These are phyloP conservation scores for Laburnicola sp. DNA, from an alignment of 2,329 filamentous ascomycete genomes.

Conservation along the genomic window DNA sequence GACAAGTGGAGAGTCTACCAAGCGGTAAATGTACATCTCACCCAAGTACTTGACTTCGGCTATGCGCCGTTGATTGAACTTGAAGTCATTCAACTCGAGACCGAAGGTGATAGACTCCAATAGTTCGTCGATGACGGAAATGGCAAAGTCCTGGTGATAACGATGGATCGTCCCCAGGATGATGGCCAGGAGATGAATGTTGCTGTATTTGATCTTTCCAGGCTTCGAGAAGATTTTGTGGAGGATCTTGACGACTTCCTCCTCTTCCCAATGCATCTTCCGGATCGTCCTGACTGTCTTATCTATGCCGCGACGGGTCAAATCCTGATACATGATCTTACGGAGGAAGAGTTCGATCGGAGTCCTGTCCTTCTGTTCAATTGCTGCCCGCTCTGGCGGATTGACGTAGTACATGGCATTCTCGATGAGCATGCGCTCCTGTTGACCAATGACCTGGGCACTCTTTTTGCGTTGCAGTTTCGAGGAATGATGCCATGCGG, in stretches of 20 bases:
- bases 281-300: slow-evolving; percentile 93
- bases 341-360: slow-evolving; percentile 91
- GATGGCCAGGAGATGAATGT: slow-evolving; percentile 90
- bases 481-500: slow-evolving; percentile 89
- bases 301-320: slow-evolving; percentile 91
- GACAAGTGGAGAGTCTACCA: slow-evolving; percentile 92
- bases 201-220: slow-evolving; percentile 96
- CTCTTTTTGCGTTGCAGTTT: slow-evolving; percentile 97
- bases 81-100: slow-evolving; percentile 94
- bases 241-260: slow-evolving; percentile 76
- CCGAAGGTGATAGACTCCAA: slow-evolving; percentile 86
- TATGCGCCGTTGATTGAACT: slow-evolving; percentile 91
- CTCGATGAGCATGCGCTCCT: slow-evolving; percentile 97
- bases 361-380: slow-evolving; percentile 94
- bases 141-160: slow-evolving; percentile 88
- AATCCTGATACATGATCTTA: slow-evolving; percentile 88
- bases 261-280: slow-evolving; percentile 96
- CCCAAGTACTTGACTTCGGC: slow-evolving; percentile 96
- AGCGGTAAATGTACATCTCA: slow-evolving; percentile 95
- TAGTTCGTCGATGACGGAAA: slow-evolving; percentile 88
- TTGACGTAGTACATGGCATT: slow-evolving; percentile 98
- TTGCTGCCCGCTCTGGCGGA: slow-evolving; percentile 87
- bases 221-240: slow-evolving; percentile 95
- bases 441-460: slow-evolving; percentile 90
- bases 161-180: slow-evolving; percentile 73